Evolutionary conservation across 2,329 filamentous ascomycete species (phyloP), one percentile per base, ranked within the genome.

Genomic region (Microdochium trichocladiopsis): DNA sequence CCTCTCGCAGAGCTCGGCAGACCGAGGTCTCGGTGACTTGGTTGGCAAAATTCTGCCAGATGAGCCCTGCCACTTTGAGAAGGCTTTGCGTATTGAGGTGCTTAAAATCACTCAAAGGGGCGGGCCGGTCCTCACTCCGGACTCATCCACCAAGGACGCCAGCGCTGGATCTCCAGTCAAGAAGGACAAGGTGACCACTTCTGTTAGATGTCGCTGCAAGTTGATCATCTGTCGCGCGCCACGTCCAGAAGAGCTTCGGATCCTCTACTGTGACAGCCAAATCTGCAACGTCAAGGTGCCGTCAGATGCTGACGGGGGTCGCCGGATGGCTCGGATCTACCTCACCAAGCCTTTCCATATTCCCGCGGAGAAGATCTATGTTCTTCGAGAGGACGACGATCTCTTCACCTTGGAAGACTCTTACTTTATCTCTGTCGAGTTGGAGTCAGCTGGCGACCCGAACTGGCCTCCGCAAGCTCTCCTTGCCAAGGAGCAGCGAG

Each of bases 251-350:
- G 65, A 68, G 54, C 61, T 67, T 25, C 68, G 72, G 50, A 66
- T 79, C 6, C 62, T 83, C 53, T 72, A 80, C 58, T 78, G 77
- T 56, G 73, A 79, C 59, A 80, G 73, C 55, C 77, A 82, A 59
- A 64, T 75, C 9, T 82, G 79, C 65, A 72, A 73, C 45, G 66
- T 83, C 55, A 74, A 70, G 50, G 68, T 77, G 2, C 77, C 73
- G 59, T 73, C 75, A 57, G 76, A 77, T 36, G 66, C 74, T 2
- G 68, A 72, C 50, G 74, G 71, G 25, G 69, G 71, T 49, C 70
- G 73, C 47, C 70, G 68, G 25, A 71, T 78, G 53, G 73, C 76
- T 12, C 72, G 75, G 48, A 67, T 82, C 24, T 72, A 75, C 56
- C 60, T 79, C 48, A 68, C 71, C 25, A 64, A 66, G 22, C 76